Conservation (phyloP, 345 rosid genomes). For the Ceriops tagal region DNA sequence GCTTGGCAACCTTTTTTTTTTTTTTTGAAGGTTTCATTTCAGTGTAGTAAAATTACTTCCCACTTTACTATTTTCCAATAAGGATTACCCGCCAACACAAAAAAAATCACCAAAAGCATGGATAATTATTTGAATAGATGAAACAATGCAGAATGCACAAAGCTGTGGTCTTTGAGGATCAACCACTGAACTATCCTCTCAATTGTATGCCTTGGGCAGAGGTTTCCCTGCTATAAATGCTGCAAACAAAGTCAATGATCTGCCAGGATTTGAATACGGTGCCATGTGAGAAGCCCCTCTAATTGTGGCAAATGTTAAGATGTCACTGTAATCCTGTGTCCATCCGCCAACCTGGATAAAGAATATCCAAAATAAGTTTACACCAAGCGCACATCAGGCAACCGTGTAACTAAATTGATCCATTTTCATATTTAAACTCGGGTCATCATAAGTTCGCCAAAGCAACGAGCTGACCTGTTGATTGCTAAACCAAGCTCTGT, state of each 20-base stretch:
- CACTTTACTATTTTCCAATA: too few relatives aligned
- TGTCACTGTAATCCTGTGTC: constrained; percentile 12
- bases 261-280: constrained; percentile 11
- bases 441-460: too few relatives aligned
- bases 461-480: background rate
- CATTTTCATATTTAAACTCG: too few relatives aligned
- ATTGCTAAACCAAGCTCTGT: constrained; percentile 9
- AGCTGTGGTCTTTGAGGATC: too few relatives aligned
- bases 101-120: too few relatives aligned
- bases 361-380: background rate
- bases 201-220: background rate
- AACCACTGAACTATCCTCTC: background rate
- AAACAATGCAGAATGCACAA: too few relatives aligned
- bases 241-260: constrained; percentile 10
- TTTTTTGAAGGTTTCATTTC: too few relatives aligned
- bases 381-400: background rate
- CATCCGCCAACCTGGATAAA: constrained; percentile 14
- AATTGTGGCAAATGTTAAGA: constrained; percentile 5
- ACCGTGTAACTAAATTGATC: too few relatives aligned
- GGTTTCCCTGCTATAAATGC: constrained; percentile 13
- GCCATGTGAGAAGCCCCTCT: constrained; percentile 15
- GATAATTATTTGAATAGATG: too few relatives aligned
- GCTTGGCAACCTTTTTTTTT: too few relatives aligned
- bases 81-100: too few relatives aligned
- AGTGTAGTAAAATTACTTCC: too few relatives aligned